phyloP scores from a whole-genome alignment of 352 stramenopile species.

The Pythium phragmiticola region DNA sequence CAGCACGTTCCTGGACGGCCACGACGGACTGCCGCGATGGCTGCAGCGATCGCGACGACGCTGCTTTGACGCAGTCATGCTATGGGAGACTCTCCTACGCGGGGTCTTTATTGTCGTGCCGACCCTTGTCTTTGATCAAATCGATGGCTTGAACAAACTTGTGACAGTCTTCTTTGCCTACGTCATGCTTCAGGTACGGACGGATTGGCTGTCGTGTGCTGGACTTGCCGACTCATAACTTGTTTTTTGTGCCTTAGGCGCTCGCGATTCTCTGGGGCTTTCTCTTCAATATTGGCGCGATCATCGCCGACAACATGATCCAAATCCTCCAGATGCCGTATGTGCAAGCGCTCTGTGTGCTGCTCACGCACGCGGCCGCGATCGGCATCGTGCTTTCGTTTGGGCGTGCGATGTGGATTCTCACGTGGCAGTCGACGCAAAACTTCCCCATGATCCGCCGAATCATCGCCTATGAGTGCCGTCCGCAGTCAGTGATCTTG shows the following conservation, averaged over 20 bases:
- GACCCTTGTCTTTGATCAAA: slow-evolving; percentile 45
- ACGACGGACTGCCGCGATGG: slow-evolving; percentile 11
- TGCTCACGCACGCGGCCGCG: slow-evolving; percentile 79
- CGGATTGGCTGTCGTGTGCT: not conserved
- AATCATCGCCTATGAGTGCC: slow-evolving; percentile 76
- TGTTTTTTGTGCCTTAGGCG: slow-evolving; percentile 30
- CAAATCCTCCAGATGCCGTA: slow-evolving; percentile 84
- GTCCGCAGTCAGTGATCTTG: slow-evolving; percentile 76
- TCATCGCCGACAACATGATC: slow-evolving; percentile 86
- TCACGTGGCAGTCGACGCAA: slow-evolving; percentile 85
- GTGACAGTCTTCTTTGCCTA: slow-evolving; percentile 85
- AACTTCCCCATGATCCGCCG: slow-evolving; percentile 87
- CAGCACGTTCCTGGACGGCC: not conserved
- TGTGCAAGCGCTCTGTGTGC: slow-evolving; percentile 66
- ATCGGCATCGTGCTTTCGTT: slow-evolving; percentile 86
- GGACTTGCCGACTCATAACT: not conserved
- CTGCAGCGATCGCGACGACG: slow-evolving; percentile 39
- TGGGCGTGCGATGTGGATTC: slow-evolving; percentile 82
- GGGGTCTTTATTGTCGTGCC: slow-evolving; percentile 58
- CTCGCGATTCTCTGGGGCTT: slow-evolving; percentile 87
- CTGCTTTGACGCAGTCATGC: slow-evolving; percentile 68
- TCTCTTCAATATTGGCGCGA: slow-evolving; percentile 79
- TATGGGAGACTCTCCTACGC: slow-evolving; percentile 59
- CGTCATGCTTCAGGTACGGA: slow-evolving; percentile 62
- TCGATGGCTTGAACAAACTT: slow-evolving; percentile 53